A percentile compares a stretch with the other conserved stretches of the same genome.
Conservation (phyloP, 2,329 filamentous ascomycete species). For the Pseudomassariella vexata region DNA sequence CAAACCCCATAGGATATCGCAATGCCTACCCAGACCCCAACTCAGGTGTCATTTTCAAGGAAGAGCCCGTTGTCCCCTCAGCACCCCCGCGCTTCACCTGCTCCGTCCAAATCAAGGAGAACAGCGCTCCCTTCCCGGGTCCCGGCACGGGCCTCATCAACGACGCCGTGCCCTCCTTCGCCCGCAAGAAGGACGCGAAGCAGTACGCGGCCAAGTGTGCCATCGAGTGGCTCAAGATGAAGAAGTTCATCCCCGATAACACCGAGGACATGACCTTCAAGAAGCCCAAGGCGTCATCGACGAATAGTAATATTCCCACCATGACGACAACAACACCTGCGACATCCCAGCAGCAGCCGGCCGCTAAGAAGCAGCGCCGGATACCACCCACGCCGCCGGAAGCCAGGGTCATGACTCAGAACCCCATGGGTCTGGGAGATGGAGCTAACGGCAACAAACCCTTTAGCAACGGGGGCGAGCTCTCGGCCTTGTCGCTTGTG, state of each 20-base stretch:
- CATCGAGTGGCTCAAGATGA: constrained; percentile 31
- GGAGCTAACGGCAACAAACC: too few relatives aligned
- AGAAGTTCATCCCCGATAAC: constrained; percentile 20
- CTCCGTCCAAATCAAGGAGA: constrained; percentile 19
- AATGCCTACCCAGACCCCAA: constrained; percentile 4
- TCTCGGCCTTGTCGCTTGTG: background rate
- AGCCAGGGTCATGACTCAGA: too few relatives aligned
- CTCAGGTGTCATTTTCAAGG: constrained; percentile 12
- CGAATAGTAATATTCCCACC: too few relatives aligned
- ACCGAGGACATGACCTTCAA: constrained; percentile 13
- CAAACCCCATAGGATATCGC: constrained; percentile 12
- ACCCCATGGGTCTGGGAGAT: too few relatives aligned
- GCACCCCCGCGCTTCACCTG: constrained; percentile 17
- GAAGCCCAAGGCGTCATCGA: constrained; percentile 8
- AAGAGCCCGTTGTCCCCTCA: constrained; percentile 10
- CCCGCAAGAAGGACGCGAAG: constrained; percentile 47
- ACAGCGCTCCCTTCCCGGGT: constrained; percentile 14
- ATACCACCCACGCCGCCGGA: too few relatives aligned
- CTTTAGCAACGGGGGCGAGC: background rate
- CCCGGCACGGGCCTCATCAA: constrained; percentile 22
- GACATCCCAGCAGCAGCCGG: background rate
- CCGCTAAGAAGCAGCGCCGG: too few relatives aligned
- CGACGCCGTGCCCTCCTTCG: constrained; percentile 29
- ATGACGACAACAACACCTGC: background rate
- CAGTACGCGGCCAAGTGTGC: constrained; percentile 46